Percentiles rank a stretch among this genome's conserved stretches.
Evolutionary conservation across 176 grass and related monocot genomes (phyloP).

Genomic region (Eleusine coracana): DNA sequence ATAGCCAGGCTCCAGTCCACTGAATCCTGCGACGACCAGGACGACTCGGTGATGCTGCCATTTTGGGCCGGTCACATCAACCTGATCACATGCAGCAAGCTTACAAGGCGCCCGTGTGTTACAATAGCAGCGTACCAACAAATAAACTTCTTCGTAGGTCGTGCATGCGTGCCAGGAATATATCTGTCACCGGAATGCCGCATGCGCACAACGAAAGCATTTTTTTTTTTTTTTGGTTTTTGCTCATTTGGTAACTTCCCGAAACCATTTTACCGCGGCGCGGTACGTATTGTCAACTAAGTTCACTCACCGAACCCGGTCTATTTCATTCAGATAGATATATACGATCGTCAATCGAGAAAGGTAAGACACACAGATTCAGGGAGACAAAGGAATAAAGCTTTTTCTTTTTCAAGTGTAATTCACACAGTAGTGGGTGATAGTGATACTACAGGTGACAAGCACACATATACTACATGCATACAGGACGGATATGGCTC

Average conservation of each 20-base stretch:
- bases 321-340: neutral
- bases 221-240: no score
- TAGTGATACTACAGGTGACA: neutral
- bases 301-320: neutral
- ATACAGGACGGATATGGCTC: neutral
- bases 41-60: neutral
- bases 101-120: conserved; percentile 33
- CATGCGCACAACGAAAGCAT: no score
- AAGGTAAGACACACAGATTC: neutral
- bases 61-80: neutral
- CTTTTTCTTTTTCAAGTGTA: neutral
- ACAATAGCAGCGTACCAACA: neutral
- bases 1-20: neutral
- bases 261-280: no score
- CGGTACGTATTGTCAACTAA: no score
- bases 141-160: neutral
- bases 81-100: conserved; percentile 11
- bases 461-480: neutral
- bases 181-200: no score
- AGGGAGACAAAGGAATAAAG: neutral
- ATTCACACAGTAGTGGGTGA: neutral
- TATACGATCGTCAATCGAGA: neutral
- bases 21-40: neutral
- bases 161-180: neutral
- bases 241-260: no score